Evolutionary conservation across 2,329 filamentous ascomycete genomes (phyloP), one percentile per base, ranked within the genome.

Genomic region (Ophiosphaerella herpotricha): DNA sequence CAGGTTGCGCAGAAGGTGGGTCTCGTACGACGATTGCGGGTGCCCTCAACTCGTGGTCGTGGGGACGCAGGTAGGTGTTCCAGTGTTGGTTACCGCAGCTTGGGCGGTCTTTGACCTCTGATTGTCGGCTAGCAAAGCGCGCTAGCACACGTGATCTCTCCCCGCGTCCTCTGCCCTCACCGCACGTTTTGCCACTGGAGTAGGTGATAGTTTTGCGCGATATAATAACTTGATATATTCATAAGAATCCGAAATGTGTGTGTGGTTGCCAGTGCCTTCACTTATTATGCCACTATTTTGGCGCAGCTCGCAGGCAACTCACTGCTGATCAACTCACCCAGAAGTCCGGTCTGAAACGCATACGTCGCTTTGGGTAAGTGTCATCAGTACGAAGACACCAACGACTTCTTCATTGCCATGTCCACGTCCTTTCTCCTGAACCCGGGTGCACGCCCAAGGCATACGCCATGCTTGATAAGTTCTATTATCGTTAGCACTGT

Each of bases 371-470:
- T 29, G 7, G 11, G 11, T 11, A 11, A 7, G 26, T 5, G 34
- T 56, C 49, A 39, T 29, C 12, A 67, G 18, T 49, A 63, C 12
- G 55, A 55, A 18, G 61, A 46, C 35, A 75, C 63, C 46, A 75
- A 55, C 24, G 72, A 58, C 39, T 65, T 54, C 32, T 61, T 55
- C 41, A 79, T 64, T 13, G 76, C 76, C 35, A 59, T 46, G 60
- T 79, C 76, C 12, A 79, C 68, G 57, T 77, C 73, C 38, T 70
- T 70, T 39, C 71, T 66, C 50, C 74, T 68, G 50, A 75, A 79
- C 1, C 77, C 77, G 4, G 77, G 75, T 7, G 73, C 61, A 29
- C 75, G 68, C n/a, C 76, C 76, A 8, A 79, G 65, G 53, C 77
- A 79, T 21, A 77, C 68, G 14, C 58, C 69, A 26, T 68, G 63